Percentiles rank a stretch among this genome's conserved stretches.
These are phyloP conservation scores for Euphorbia peplus DNA, from an alignment of 345 rosid species.

Conservation along the genomic window DNA sequence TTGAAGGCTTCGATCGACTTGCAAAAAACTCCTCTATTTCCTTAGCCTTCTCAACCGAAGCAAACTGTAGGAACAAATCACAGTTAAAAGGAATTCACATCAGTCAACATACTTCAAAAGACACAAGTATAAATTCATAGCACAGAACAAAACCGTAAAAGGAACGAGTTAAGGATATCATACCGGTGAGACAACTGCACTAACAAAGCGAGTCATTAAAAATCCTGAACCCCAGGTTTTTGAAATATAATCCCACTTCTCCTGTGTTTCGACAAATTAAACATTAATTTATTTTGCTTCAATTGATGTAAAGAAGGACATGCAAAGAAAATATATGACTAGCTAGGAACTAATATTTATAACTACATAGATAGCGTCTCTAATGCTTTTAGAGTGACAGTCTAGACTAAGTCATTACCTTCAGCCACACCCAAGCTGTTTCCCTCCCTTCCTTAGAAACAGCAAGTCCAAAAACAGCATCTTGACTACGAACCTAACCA, in stretches of 20 bases:
- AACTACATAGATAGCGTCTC: not conserved
- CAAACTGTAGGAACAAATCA: slow-evolving; percentile 48
- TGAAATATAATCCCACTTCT: slow-evolving; percentile 71
- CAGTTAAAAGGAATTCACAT: not conserved
- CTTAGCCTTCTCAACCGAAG: slow-evolving; percentile 69
- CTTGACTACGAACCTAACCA: slow-evolving; percentile 81
- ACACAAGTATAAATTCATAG: not conserved
- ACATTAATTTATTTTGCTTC: not conserved
- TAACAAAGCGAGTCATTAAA: slow-evolving; percentile 66
- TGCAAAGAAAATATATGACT: not conserved
- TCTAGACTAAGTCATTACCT: slow-evolving; percentile 37
- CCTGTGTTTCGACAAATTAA: slow-evolving; percentile 32
- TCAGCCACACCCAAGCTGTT: slow-evolving; percentile 88
- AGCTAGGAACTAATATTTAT: not conserved
- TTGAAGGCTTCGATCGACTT: slow-evolving; percentile 48
- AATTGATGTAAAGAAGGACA: not conserved
- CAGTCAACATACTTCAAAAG: not conserved
- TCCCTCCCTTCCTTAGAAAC: slow-evolving; percentile 87
- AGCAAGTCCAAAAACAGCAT: slow-evolving; percentile 67
- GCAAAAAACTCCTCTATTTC: slow-evolving; percentile 87
- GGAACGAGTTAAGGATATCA: not conserved
- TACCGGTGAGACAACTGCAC: slow-evolving; percentile 77
- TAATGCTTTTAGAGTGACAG: not conserved
- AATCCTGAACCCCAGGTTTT: slow-evolving; percentile 71
- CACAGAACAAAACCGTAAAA: not conserved